A percentile compares a stretch with the other conserved stretches of the same genome.
Evolutionary conservation across 2,329 filamentous ascomycete species (phyloP).

Genomic region (Alternaria panax): DNA sequence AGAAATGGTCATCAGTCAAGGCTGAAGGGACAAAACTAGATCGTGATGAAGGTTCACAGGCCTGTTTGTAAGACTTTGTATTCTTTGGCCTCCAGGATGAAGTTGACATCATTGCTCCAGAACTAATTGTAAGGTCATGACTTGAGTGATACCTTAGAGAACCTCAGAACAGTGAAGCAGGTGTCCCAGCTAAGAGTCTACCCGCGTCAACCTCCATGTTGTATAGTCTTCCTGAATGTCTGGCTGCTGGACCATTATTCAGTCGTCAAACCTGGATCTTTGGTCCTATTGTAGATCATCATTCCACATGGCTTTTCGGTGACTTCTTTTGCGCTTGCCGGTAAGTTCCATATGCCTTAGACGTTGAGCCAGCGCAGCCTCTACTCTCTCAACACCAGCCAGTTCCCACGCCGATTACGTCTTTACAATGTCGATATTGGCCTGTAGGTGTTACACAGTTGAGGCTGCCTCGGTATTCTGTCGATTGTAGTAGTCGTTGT

Average conservation of each 20-base stretch:
- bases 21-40: background rate
- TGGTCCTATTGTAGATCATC: background rate
- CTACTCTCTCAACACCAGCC: background rate
- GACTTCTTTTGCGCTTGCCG: background rate
- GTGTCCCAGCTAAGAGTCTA: background rate
- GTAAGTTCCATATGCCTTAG: background rate
- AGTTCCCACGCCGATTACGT: background rate
- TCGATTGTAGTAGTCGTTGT: background rate
- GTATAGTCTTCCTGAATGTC: background rate
- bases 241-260: background rate
- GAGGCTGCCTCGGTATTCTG: slow-evolving; percentile 3
- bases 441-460: background rate
- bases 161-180: background rate
- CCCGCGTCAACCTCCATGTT: background rate
- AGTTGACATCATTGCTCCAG: background rate
- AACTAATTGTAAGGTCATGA: background rate
- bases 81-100: background rate
- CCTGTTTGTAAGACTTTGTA: background rate
- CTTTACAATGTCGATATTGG: background rate
- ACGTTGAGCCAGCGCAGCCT: background rate
- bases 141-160: background rate
- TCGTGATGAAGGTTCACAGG: background rate
- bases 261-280: background rate
- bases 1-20: background rate
- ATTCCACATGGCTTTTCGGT: background rate